Evolutionary conservation across 2,329 filamentous ascomycete genomes (phyloP), one percentile per base, ranked within the genome.

Genomic region (Graphilbum fragrans): DNA sequence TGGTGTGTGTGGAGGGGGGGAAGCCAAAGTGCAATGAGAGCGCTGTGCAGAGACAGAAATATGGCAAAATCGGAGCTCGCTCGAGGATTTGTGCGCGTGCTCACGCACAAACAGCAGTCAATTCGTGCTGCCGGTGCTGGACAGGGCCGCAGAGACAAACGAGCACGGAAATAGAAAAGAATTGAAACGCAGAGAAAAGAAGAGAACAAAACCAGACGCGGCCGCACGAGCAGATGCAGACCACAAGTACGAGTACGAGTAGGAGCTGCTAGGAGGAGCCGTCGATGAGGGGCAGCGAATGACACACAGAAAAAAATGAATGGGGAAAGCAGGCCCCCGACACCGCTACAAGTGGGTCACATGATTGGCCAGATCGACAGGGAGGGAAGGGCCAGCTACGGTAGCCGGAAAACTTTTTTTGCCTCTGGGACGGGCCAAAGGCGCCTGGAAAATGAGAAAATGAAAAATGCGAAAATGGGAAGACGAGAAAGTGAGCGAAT

Each of bases 291-390:
- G 17, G 22, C 35, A 25, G 21, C 27, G 25, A 14, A 29, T 14
- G 14, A 29, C 8, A 29, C 8, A 29, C 8, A n/a, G 22, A 33
- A 22, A 33, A 29, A 19, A 32, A 39, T 35, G 25, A 43, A 36
- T 23, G 27, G 32, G 39, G 23, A 32, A 34, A 29, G 18, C 29
- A n/a, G n/a, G 17, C 23, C 27, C 33, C 45, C 42, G 42, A 42
- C 41, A 34, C 41, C 42, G 45, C 39, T 27, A 19, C 16, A 32
- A 16, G 31, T n/a, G 33, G 17, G 35, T 35, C 42, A 42, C 37
- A 19, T 44, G 41, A 46, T 36, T 41, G 31, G 31, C 31, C 31
- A n/a, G 31, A 16, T 16, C 31, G 10, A n/a, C 8, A n/a, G 8
- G 25, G 25, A 29, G 8, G 14, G 25, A 29, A 29, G 25, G 8